Evolutionary conservation across 2,329 filamentous ascomycete genomes (phyloP).

Genomic region (Trichoderma asperellum): DNA sequence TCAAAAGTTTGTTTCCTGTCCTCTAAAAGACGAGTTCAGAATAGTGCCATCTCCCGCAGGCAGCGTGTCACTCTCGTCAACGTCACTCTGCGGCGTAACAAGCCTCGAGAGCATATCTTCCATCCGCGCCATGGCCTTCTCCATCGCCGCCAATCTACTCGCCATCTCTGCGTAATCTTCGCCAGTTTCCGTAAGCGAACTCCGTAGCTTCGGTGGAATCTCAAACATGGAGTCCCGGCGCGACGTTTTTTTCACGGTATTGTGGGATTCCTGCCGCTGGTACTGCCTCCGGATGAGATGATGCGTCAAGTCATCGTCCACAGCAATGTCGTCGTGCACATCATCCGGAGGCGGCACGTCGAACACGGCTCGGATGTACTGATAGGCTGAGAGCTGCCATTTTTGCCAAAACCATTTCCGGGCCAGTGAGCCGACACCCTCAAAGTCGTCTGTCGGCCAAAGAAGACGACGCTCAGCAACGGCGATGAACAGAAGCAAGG

Average conservation of each 20-base stretch:
- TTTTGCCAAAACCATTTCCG: slow-evolving; percentile 65
- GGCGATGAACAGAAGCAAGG: slow-evolving; percentile 72
- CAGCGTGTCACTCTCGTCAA: slow-evolving; percentile 13
- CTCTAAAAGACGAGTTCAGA: slow-evolving; percentile 39
- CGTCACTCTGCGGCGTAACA: slow-evolving; percentile 34
- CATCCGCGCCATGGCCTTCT: slow-evolving; percentile 54
- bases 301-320: slow-evolving; percentile 62
- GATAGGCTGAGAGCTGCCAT: slow-evolving; percentile 70
- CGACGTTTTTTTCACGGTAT: slow-evolving; percentile 40
- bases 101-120: slow-evolving; percentile 52
- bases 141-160: slow-evolving; percentile 53
- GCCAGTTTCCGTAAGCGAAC: slow-evolving; percentile 50
- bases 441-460: slow-evolving; percentile 51
- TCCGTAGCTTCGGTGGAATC: slow-evolving; percentile 52
- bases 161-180: slow-evolving; percentile 51
- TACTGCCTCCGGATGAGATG: slow-evolving; percentile 64
- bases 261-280: slow-evolving; percentile 45
- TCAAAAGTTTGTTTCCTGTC: slow-evolving; percentile 18
- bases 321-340: slow-evolving; percentile 59
- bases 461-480: slow-evolving; percentile 70
- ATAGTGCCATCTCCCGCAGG: slow-evolving; percentile 35
- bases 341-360: slow-evolving; percentile 69
- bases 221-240: slow-evolving; percentile 63
- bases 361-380: slow-evolving; percentile 74
- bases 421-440: slow-evolving; percentile 32